A percentile compares a stretch with the other conserved stretches of the same genome.
Conservation (phyloP, 495 filamentous ascomycete species). For the Schizothecium vesticola region DNA sequence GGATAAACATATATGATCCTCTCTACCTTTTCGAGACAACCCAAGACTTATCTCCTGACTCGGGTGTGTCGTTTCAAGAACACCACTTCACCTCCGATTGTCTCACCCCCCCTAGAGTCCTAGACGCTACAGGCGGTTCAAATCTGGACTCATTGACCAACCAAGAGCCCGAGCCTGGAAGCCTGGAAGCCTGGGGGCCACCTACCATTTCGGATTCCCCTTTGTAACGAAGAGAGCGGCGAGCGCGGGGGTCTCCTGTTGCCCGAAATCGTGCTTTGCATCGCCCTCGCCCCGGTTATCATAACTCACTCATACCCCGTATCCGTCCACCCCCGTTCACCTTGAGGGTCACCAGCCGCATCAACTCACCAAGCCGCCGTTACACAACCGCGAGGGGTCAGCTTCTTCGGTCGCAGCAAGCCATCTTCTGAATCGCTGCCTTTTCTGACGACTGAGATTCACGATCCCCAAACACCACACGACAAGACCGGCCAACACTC, state of each 20-base stretch:
- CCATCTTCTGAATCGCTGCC: background rate
- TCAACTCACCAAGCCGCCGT: background rate
- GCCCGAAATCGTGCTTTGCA: background rate
- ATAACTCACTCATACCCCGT: background rate
- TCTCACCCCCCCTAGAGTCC: background rate
- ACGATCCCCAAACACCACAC: background rate
- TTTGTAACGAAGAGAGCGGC: background rate
- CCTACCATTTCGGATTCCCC: background rate
- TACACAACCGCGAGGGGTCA: background rate
- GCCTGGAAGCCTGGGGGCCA: background rate
- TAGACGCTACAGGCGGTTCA: background rate
- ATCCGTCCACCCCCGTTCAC: background rate
- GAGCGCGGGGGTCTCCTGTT: background rate
- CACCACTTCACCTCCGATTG: background rate
- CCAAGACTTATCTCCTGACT: background rate
- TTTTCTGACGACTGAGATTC: background rate
- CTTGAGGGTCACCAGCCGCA: background rate
- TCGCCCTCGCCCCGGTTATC: background rate
- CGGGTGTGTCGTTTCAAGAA: background rate
- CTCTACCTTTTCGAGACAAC: background rate
- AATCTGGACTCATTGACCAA: background rate
- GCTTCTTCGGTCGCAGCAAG: background rate
- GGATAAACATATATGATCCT: background rate
- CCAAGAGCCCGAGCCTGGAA: background rate
- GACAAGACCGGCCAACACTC: background rate